A percentile compares a stretch with the other conserved stretches of the same genome.
These are phyloP conservation scores for Morella rubra DNA, from an alignment of 306 rosid species.

Conservation along the genomic window DNA sequence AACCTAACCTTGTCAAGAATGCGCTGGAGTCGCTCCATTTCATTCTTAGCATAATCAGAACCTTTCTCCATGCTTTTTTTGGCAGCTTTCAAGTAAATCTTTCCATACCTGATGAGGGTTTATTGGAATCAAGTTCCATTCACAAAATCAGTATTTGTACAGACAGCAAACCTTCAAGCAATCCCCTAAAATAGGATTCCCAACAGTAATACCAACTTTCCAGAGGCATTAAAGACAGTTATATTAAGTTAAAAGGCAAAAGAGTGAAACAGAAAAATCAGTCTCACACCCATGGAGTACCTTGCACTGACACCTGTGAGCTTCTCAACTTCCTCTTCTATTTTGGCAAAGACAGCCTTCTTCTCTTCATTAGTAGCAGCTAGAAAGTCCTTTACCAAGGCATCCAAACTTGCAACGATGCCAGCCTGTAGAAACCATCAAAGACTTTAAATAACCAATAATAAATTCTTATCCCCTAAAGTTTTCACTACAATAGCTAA, in stretches of 20 bases:
- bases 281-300: conserved; percentile 38
- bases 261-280: background rate
- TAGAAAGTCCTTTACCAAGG: conserved; percentile 75
- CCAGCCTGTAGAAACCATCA: conserved; percentile 70
- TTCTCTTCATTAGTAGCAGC: conserved; percentile 71
- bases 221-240: background rate
- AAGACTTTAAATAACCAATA: conserved; percentile 14
- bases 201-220: background rate
- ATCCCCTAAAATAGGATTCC: background rate
- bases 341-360: conserved; percentile 47
- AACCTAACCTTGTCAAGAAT: conserved; percentile 71
- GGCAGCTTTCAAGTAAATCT: conserved; percentile 84
- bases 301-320: conserved; percentile 79
- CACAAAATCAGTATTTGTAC: background rate
- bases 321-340: conserved; percentile 75
- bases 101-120: conserved; percentile 56
- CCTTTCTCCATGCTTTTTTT: conserved; percentile 72
- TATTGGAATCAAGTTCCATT: conserved; percentile 5
- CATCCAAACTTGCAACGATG: conserved; percentile 53
- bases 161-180: conserved; percentile 1
- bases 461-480: conserved; percentile 7
- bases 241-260: background rate
- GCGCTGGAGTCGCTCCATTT: conserved; percentile 80
- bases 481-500: conserved; percentile 32
- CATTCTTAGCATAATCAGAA: conserved; percentile 80